A percentile compares a stretch with the other conserved stretches of the same genome.
These are phyloP conservation scores for Macrotyloma uniflorum DNA, from an alignment of 306 rosid genomes.

Conservation along the genomic window DNA sequence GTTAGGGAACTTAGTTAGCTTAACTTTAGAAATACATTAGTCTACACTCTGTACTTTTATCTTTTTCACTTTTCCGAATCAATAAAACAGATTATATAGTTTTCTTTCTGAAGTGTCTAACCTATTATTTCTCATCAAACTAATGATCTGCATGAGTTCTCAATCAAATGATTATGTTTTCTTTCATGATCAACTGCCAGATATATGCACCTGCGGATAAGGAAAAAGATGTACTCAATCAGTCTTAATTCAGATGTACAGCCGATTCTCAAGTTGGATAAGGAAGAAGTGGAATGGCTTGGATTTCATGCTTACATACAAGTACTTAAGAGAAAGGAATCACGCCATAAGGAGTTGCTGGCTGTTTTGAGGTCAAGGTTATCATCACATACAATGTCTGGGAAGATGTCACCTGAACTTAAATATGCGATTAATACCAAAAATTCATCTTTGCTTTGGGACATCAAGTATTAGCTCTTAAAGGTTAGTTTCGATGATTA, in stretches of 20 bases:
- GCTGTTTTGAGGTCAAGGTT: conserved; percentile 55
- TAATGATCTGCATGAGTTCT: not conserved
- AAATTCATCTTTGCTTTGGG: conserved; percentile 75
- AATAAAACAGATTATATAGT: no score
- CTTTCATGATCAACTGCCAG: conserved; percentile 47
- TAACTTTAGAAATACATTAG: no score
- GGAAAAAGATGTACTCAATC: conserved; percentile 62
- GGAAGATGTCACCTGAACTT: conserved; percentile 50
- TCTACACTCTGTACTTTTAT: no score
- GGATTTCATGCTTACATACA: conserved; percentile 76
- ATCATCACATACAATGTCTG: conserved; percentile 45
- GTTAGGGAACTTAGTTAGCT: no score
- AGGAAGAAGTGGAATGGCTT: conserved; percentile 83
- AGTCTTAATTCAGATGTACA: conserved; percentile 35
- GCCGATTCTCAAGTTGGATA: conserved; percentile 60
- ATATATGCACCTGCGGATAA: conserved; percentile 67
- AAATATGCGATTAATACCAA: conserved; percentile 64
- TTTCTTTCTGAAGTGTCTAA: no score
- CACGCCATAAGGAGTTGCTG: conserved; percentile 63
- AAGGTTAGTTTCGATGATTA: conserved; percentile 36
- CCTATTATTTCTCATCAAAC: not conserved
- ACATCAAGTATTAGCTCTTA: conserved; percentile 66
- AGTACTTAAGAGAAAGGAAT: conserved; percentile 69
- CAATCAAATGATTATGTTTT: conserved; percentile 25
- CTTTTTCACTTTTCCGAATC: no score